Evolutionary conservation across 2,329 filamentous ascomycete genomes (phyloP), one percentile per base, ranked within the genome.

Genomic region (Purpureocillium takamizusanense): DNA sequence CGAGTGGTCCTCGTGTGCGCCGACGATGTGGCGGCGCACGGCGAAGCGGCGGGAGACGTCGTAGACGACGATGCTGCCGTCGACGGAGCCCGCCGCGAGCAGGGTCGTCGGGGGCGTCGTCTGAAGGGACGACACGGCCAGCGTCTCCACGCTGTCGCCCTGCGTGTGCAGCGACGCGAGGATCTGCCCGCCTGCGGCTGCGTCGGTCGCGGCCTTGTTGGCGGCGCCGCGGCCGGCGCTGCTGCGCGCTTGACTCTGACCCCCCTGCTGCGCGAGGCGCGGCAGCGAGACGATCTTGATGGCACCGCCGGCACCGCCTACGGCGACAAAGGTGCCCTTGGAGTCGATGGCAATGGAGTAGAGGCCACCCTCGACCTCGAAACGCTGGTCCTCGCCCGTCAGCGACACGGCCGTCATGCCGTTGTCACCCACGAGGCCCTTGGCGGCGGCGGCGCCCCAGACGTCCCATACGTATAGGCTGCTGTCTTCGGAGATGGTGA

Each of bases 401-500:
- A 95, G 70, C 1, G 78, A 80, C 7, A 97, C 77, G 11, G 89
- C 79, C 0, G 86, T 74, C 62, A 70, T 67, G 32, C 73, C 72
- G 49, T 74, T 75, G 47, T 72, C 66, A 39, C 63, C 64, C 35
- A 62, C 58, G 8, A 76, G 54, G 25, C 64, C 65, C 49, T 65
- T 64, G 32, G 67, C 81, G 3, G 82, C 81, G 1, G 85, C 86
- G 16, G 79, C 75, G 35, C 86, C 86, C 64, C 88, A 95, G 12
- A 89, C 83, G 55, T 97, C 92, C 78, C 87, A 95, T 17, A 95
- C 89, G 59, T 89, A 90, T 42, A 98, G 72, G 50, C 81, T 89
- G 41, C 79, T 76, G 60, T 97, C 90, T 57, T 97, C 90, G 32
- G 82, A 81, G 4, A 97, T 86, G 0, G 89, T 95, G 7, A 85